These are phyloP conservation scores for Pugionium dolabratum DNA, from an alignment of 345 rosid genomes.

Conservation along the genomic window DNA sequence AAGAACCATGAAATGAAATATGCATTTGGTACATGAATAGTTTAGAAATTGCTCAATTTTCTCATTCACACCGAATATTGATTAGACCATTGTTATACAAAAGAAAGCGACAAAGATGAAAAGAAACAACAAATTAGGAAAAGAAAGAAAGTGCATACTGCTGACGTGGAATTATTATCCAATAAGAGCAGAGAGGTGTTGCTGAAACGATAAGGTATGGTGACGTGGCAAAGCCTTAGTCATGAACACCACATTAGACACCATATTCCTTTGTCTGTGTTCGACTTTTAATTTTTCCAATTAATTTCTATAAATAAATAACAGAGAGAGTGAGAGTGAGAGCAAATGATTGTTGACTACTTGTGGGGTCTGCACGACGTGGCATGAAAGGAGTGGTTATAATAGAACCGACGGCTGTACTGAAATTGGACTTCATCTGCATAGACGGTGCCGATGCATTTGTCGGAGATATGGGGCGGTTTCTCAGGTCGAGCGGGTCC, in stretches of 20 bases:
- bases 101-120: constrained; percentile 20
- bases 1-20: neutral
- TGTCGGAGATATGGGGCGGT: constrained; percentile 38
- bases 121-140: neutral
- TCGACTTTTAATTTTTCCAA: no score
- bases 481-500: constrained; percentile 25
- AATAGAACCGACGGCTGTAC: constrained; percentile 28
- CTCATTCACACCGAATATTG: neutral
- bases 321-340: neutral
- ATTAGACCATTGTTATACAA: constrained; percentile 5
- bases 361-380: constrained; percentile 26
- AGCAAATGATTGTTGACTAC: constrained; percentile 29
- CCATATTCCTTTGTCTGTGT: constrained; percentile 18
- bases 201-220: constrained; percentile 28
- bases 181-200: constrained; percentile 21
- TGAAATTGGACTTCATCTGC: constrained; percentile 17
- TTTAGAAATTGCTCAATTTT: neutral
- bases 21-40: neutral
- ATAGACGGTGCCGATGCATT: constrained; percentile 40
- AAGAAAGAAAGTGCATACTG: neutral
- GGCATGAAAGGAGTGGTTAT: constrained; percentile 34
- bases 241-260: constrained; percentile 22
- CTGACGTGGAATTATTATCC: constrained; percentile 21
- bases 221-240: constrained; percentile 33
- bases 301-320: no score